Conservation (phyloP, 164 flowering plant species). For the Hamamelis virginiana region DNA sequence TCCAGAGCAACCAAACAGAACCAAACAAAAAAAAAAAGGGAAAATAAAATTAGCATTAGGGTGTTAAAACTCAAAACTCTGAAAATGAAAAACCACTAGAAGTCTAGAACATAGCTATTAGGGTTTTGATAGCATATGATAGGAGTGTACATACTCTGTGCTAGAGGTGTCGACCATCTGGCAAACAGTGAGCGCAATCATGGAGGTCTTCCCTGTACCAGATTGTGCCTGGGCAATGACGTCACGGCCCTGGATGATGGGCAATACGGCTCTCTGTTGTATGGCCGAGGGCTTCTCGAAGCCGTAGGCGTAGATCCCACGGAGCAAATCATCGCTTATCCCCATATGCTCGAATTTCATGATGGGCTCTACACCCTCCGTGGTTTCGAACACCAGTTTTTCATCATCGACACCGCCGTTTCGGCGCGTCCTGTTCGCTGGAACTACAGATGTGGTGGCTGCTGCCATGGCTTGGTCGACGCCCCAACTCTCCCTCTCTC, state of each 20-base stretch:
- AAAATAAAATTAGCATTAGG: background rate
- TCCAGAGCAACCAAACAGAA: background rate
- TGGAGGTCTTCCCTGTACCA: conserved; percentile 95
- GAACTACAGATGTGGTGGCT: conserved; percentile 34
- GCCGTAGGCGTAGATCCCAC: conserved; percentile 81
- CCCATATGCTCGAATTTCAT: conserved; percentile 83
- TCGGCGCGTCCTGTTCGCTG: conserved; percentile 40
- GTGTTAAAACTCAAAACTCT: background rate
- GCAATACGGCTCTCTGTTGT: conserved; percentile 84
- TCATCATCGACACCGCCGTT: conserved; percentile 45
- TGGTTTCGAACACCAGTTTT: conserved; percentile 70
- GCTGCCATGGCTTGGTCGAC: conserved; percentile 29
- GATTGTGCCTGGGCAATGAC: conserved; percentile 97
- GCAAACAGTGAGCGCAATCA: conserved; percentile 93
- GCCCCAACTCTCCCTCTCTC: background rate
- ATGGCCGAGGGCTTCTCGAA: conserved; percentile 96
- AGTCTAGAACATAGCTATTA: background rate
- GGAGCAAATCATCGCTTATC: conserved; percentile 66
- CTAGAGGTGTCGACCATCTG: conserved; percentile 71
- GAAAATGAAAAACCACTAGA: background rate
- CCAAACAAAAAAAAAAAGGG: background rate
- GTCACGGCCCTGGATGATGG: conserved; percentile 85
- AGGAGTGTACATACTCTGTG: conserved; percentile 52
- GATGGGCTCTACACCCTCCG: conserved; percentile 74
- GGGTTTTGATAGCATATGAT: background rate